Evolutionary conservation across 2,329 filamentous ascomycete species (phyloP).

Genomic region (Penicillium sp.): DNA sequence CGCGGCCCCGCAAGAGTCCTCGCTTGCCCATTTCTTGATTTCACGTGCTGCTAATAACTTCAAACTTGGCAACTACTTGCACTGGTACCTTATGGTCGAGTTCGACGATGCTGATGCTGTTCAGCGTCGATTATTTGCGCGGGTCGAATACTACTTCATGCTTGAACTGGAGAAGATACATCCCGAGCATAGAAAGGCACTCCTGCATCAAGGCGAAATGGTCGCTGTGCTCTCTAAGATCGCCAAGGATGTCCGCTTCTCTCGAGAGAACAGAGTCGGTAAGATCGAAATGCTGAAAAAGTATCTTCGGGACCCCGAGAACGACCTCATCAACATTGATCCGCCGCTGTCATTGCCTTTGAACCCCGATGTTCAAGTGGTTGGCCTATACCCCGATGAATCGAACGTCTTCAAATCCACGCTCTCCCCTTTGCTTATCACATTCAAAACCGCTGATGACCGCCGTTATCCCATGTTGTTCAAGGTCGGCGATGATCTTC

Average conservation of each 20-base stretch:
- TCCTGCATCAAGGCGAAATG: conserved; percentile 84
- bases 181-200: conserved; percentile 66
- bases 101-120: conserved; percentile 76
- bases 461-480: conserved; percentile 88
- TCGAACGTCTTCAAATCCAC: conserved; percentile 94
- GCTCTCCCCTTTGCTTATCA: conserved; percentile 82
- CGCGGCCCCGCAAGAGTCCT: conserved; percentile 69
- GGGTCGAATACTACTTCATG: conserved; percentile 97
- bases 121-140: conserved; percentile 81
- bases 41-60: conserved; percentile 83
- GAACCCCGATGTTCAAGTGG: conserved; percentile 76
- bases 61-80: conserved; percentile 86
- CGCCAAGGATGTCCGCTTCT: conserved; percentile 79
- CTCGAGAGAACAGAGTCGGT: conserved; percentile 69
- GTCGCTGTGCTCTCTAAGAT: conserved; percentile 83
- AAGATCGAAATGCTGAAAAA: conserved; percentile 84
- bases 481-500: conserved; percentile 93
- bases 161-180: conserved; percentile 73
- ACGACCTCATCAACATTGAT: conserved; percentile 78
- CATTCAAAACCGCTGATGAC: conserved; percentile 76
- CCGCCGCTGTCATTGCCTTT: conserved; percentile 83
- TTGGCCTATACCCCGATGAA: conserved; percentile 76
- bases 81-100: conserved; percentile 99
- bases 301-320: conserved; percentile 80
- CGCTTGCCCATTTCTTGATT: conserved; percentile 83